A percentile compares a stretch with the other conserved stretches of the same genome.
These are phyloP conservation scores for Dryadomyces quercivorus DNA, from an alignment of 2,329 filamentous ascomycete species.

Conservation along the genomic window DNA sequence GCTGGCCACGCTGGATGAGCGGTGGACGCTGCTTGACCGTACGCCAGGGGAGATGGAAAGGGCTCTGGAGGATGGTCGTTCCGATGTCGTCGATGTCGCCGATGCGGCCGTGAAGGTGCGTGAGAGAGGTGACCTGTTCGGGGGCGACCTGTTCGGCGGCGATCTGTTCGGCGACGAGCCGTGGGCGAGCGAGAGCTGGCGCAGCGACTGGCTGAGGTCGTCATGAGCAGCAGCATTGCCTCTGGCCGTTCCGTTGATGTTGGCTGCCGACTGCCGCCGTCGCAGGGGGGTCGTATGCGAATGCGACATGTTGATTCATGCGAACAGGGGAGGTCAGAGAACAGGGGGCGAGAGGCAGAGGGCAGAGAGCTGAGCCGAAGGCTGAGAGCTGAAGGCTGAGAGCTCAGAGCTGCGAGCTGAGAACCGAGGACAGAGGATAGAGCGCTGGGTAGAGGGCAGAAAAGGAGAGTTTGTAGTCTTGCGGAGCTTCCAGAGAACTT, in stretches of 20 bases:
- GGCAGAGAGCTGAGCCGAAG: not conserved
- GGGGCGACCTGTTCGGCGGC: not conserved
- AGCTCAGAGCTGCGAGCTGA: too few species aligned
- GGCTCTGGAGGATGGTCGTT: not conserved
- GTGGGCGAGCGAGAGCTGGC: conserved; percentile 13
- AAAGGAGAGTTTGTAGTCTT: too few species aligned
- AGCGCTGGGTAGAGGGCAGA: too few species aligned
- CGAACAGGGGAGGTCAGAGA: not conserved
- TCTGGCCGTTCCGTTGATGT: not conserved
- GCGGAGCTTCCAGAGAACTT: not conserved
- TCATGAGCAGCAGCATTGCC: not conserved
- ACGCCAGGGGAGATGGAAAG: not conserved
- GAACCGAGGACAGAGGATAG: too few species aligned
- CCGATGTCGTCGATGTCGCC: not conserved
- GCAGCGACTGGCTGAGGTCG: conserved; percentile 13
- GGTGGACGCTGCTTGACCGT: conserved; percentile 17
- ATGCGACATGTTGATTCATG: conserved; percentile 1
- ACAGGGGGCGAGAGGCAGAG: too few species aligned
- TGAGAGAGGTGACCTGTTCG: not conserved
- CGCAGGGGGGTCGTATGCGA: conserved; percentile 3
- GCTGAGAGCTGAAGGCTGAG: too few species aligned
- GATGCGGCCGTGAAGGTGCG: not conserved
- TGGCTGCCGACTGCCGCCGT: conserved; percentile 2
- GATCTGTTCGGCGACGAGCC: conserved; percentile 3
- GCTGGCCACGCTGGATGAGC: conserved; percentile 26